A percentile compares a stretch with the other conserved stretches of the same genome.
phyloP scores from a whole-genome alignment of 2,329 filamentous ascomycete genomes.

The Cercospora canescens region DNA sequence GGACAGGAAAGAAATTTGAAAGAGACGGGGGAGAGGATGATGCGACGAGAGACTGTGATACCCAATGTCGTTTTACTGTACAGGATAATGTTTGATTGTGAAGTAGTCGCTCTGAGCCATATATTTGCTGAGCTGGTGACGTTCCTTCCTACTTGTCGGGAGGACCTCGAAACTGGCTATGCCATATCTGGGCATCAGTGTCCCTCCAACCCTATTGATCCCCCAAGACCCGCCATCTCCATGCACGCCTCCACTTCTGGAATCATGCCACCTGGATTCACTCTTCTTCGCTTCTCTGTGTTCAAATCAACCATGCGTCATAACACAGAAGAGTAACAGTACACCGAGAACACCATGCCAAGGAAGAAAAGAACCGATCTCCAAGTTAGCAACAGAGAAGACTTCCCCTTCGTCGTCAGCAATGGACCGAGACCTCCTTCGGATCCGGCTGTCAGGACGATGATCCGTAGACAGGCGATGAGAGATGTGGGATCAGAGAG shows the following conservation, averaged over 20 bases:
- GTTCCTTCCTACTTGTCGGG: no score
- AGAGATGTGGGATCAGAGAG: slow-evolving; percentile 37
- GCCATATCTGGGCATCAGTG: neutral
- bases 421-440: slow-evolving; percentile 10
- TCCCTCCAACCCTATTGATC: neutral
- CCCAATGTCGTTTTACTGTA: neutral
- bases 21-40: neutral
- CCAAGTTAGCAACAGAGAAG: no score
- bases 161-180: neutral
- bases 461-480: slow-evolving; percentile 44
- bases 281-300: no score
- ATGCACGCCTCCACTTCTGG: neutral
- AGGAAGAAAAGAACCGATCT: neutral
- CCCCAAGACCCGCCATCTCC: neutral
- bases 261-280: neutral
- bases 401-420: neutral
- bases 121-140: neutral
- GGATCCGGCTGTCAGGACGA: slow-evolving; percentile 25
- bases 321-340: no score
- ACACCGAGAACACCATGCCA: neutral
- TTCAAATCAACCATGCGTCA: no score
- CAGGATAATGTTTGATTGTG: neutral
- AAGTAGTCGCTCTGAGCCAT: neutral
- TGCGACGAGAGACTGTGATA: neutral
- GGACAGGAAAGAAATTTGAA: neutral